Conservation (phyloP, 2,329 filamentous ascomycete genomes). For the Neofusicoccum laricinum region DNA sequence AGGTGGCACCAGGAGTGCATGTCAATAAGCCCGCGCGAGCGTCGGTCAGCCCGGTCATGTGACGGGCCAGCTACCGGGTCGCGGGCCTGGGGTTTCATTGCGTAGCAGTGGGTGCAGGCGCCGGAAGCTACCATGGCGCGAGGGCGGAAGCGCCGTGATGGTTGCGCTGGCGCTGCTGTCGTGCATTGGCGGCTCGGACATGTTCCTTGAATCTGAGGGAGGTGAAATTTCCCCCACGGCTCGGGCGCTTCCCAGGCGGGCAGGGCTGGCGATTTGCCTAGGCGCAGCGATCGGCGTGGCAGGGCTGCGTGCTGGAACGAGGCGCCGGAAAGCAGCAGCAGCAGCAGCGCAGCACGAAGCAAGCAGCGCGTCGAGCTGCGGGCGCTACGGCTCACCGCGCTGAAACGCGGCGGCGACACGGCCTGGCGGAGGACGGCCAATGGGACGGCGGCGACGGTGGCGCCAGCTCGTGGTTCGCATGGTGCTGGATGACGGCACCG, state of each 20-base stretch:
- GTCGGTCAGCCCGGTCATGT: neutral
- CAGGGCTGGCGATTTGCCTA: too few relatives aligned
- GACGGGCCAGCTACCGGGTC: slow-evolving; percentile 3
- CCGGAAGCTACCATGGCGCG: neutral
- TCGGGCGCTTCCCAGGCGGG: neutral
- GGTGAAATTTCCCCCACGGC: neutral
- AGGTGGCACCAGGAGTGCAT: neutral
- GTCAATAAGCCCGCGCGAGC: neutral
- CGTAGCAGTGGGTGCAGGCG: neutral
- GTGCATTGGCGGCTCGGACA: slow-evolving; percentile 3
- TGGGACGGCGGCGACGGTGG: neutral
- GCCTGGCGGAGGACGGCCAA: neutral
- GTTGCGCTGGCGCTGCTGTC: slow-evolving; percentile 11
- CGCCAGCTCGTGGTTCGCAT: slow-evolving; percentile 1
- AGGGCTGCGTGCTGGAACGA: neutral
- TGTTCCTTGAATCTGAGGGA: neutral
- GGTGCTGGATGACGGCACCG: neutral
- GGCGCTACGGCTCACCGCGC: slow-evolving; percentile 8
- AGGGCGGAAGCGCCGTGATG: slow-evolving; percentile 8
- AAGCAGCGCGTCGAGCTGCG: slow-evolving; percentile 1
- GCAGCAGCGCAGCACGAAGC: neutral
- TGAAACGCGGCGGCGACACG: neutral
- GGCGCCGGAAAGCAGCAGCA: neutral
- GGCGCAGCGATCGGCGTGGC: neutral
- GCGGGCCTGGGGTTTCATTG: slow-evolving; percentile 1